These are phyloP conservation scores for Rubia balearica DNA, from an alignment of 305 asterid species.

Conservation along the genomic window DNA sequence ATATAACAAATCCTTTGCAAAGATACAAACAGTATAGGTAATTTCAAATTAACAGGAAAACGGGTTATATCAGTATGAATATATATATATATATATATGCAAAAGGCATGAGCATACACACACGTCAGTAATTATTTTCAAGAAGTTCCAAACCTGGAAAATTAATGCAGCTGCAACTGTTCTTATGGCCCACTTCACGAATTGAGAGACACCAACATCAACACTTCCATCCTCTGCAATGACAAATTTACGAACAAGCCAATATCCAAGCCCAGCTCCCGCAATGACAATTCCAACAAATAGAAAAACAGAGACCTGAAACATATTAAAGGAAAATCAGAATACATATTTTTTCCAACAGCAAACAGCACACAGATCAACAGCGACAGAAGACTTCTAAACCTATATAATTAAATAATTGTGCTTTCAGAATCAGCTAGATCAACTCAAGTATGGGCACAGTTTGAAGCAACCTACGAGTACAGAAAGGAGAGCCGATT, in stretches of 20 bases:
- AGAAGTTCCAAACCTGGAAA: slow-evolving; percentile 49
- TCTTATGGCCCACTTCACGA: slow-evolving; percentile 88
- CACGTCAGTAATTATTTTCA: not conserved
- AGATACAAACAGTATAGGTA: not conserved
- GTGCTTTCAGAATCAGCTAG: not conserved
- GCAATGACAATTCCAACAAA: slow-evolving; percentile 65
- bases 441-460: not conserved
- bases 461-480: not conserved
- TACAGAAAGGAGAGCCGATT: no score
- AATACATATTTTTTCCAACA: not conserved
- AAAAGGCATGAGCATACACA: not conserved
- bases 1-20: not conserved
- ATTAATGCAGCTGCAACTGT: slow-evolving; percentile 56
- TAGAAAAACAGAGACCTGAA: slow-evolving; percentile 65
- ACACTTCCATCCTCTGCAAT: slow-evolving; percentile 75
- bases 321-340: slow-evolving; percentile 10
- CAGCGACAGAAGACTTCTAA: not conserved
- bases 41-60: not conserved
- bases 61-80: not conserved
- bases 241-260: slow-evolving; percentile 84
- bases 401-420: not conserved
- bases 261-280: slow-evolving; percentile 87
- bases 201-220: slow-evolving; percentile 70
- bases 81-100: no score
- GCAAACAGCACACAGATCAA: not conserved